Conservation (phyloP, 805 yeast species). For the Saccharomycopsis lassenensis region DNA sequence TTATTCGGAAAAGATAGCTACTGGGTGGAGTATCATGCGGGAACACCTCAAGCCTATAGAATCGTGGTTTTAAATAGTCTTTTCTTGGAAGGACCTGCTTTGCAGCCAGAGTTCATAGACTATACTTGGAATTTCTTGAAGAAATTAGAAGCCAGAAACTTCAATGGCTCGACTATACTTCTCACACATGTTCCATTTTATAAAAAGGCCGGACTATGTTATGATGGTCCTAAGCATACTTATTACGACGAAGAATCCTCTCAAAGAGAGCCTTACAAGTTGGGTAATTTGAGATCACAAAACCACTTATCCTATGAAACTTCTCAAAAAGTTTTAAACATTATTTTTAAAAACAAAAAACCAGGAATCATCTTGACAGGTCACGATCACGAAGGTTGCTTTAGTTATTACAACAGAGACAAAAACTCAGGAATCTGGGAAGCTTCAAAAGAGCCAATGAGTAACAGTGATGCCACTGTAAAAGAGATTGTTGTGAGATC, state of each 20-base stretch:
- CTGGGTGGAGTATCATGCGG: slow-evolving; percentile 58
- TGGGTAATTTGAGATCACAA: slow-evolving; percentile 67
- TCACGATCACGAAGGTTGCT: slow-evolving; percentile 95
- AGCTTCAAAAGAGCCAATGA: slow-evolving; percentile 34
- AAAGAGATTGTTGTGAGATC: slow-evolving; percentile 80
- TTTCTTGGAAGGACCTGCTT: slow-evolving; percentile 82
- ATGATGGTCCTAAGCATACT: slow-evolving; percentile 70
- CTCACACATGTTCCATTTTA: slow-evolving; percentile 85
- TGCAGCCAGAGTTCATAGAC: slow-evolving; percentile 56
- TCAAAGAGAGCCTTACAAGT: slow-evolving; percentile 49
- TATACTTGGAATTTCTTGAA: slow-evolving; percentile 69
- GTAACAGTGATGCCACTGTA: slow-evolving; percentile 24
- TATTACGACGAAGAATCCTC: slow-evolving; percentile 46
- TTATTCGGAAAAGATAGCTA: slow-evolving; percentile 81
- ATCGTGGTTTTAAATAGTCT: slow-evolving; percentile 80
- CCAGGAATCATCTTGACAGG: slow-evolving; percentile 85
- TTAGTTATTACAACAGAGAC: slow-evolving; percentile 46
- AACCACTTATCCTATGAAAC: slow-evolving; percentile 68
- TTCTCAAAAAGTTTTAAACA: slow-evolving; percentile 54
- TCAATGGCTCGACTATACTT: slow-evolving; percentile 69
- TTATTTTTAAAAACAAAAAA: slow-evolving; percentile 54
- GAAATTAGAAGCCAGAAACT: slow-evolving; percentile 41
- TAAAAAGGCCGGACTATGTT: slow-evolving; percentile 72
- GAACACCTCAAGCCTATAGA: slow-evolving; percentile 67
- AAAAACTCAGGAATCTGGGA: slow-evolving; percentile 40